Percentiles rank a stretch among this genome's conserved stretches.
Evolutionary conservation across 2,329 filamentous ascomycete species (phyloP).

Genomic region (Talaromyces funiculosus): DNA sequence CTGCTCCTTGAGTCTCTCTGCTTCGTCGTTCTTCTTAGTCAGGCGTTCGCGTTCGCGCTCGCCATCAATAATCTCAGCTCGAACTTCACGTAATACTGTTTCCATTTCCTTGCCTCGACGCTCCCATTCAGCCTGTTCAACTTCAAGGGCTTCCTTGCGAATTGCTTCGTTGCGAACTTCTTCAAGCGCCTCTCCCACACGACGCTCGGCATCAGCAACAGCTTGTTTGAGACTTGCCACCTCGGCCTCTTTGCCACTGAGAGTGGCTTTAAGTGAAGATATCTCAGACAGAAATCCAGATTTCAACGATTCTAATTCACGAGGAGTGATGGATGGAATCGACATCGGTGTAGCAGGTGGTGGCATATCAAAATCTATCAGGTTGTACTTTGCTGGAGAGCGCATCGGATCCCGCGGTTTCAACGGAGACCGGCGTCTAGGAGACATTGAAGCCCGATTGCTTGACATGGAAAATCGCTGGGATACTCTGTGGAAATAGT

Average conservation of each 20-base stretch:
- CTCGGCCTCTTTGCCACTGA: constrained; percentile 90
- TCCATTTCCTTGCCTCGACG: constrained; percentile 82
- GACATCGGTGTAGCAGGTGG: constrained; percentile 87
- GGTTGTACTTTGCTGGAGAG: constrained; percentile 54
- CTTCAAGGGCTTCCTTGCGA: constrained; percentile 63
- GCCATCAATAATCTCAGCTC: constrained; percentile 70
- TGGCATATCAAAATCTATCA: constrained; percentile 90
- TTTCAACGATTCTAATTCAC: constrained; percentile 88
- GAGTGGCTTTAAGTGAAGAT: constrained; percentile 82
- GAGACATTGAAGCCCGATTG: constrained; percentile 31
- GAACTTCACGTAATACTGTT: constrained; percentile 68
- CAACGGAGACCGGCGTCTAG: constrained; percentile 39
- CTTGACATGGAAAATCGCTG: constrained; percentile 42
- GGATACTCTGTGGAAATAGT: constrained; percentile 45
- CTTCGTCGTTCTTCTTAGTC: constrained; percentile 68
- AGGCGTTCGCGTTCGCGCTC: constrained; percentile 79
- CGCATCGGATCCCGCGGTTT: constrained; percentile 34
- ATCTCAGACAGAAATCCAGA: constrained; percentile 88
- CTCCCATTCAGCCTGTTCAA: constrained; percentile 79
- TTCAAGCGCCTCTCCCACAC: constrained; percentile 81
- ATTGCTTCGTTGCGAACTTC: constrained; percentile 71
- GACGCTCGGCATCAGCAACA: constrained; percentile 82
- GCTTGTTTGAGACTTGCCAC: constrained; percentile 81
- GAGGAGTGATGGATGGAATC: constrained; percentile 81
- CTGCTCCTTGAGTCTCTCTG: constrained; percentile 54